Evolutionary conservation across 306 rosid genomes (phyloP).

Genomic region (Potentilla sterilis): DNA sequence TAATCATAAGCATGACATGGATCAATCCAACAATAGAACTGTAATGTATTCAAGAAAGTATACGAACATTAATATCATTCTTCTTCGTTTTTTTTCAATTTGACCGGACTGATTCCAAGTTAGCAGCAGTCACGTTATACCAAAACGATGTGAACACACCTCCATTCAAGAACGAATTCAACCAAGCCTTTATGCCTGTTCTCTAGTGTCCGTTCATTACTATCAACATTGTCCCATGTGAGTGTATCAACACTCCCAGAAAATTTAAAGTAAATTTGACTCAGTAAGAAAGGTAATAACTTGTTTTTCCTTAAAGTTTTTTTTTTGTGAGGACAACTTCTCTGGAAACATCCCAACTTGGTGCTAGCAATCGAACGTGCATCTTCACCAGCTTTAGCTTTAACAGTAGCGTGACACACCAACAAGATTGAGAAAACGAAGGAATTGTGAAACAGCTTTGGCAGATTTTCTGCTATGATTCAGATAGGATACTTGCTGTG

Average conservation of each 20-base stretch:
- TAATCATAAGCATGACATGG: neutral
- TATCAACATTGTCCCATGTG: neutral
- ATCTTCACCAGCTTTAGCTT: neutral
- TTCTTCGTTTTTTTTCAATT: neutral
- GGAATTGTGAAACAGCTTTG: too few relatives aligned
- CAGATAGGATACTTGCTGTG: too few relatives aligned
- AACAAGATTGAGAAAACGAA: neutral
- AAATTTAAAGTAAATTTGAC: neutral
- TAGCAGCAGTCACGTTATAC: neutral
- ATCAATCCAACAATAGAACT: neutral
- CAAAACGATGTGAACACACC: neutral
- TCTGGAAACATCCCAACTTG: neutral
- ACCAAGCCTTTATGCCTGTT: neutral
- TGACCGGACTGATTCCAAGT: neutral
- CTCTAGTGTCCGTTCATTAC: neutral
- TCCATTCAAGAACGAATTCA: neutral
- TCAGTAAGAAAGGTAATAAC: neutral
- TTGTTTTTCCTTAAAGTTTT: neutral
- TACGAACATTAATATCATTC: neutral
- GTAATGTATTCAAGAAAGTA: slow-evolving; percentile 1
- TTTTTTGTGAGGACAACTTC: neutral
- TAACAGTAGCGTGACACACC: neutral
- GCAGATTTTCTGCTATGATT: too few relatives aligned
- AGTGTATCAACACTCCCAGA: neutral
- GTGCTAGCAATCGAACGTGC: neutral